Evolutionary conservation across 2,329 filamentous ascomycete species (phyloP), one percentile per base, ranked within the genome.

Genomic region (Scleromitrula shiraiana): DNA sequence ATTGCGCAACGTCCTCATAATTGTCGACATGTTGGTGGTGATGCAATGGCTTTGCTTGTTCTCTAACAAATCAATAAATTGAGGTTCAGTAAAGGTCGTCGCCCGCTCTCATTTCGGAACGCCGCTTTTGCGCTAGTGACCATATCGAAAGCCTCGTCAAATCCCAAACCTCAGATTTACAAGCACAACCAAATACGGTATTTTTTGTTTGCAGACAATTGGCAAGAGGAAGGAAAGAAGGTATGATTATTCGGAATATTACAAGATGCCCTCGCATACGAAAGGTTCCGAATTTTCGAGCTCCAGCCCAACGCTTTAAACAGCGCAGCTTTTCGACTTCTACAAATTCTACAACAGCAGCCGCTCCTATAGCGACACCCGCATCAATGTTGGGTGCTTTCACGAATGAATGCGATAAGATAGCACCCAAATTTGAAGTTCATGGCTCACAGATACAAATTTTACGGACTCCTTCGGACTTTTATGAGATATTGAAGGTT

Each of bases 401-500:
- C 46, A 82, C 78, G 10, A 71, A 73, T 36, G 90, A 98, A 65
- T 71, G 98, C 52, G 93, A 98, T 65, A 84, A 77, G 58, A 80
- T 97, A 55, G 85, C 90, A 3, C 93, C 93, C n/a, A 83, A 86
- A 37, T 95, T 98, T 59, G 86, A 90, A 63, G 74, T 98, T 22
- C 72, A 82, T 22, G 87, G 88, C 2, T 86, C 87, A 5, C 80
- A 91, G 50, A 85, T 98, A 41, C 74, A 77, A 9, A 83, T 98
- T 17, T 67, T 98, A 10, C 77, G 82, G 58, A 84, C 85, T 2
- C 93, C 93, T 0, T 68, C 78, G n/a, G 86, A 91, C 45, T 98
- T 98, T 64, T 98, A 96, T 67, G 81, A 85, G 58, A 88, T 84
- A 7, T 71, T 98, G 50, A 96, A 96, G 80, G 88, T 89, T 63